These are phyloP conservation scores for Acer negundo DNA, from an alignment of 345 rosid species.

Conservation along the genomic window DNA sequence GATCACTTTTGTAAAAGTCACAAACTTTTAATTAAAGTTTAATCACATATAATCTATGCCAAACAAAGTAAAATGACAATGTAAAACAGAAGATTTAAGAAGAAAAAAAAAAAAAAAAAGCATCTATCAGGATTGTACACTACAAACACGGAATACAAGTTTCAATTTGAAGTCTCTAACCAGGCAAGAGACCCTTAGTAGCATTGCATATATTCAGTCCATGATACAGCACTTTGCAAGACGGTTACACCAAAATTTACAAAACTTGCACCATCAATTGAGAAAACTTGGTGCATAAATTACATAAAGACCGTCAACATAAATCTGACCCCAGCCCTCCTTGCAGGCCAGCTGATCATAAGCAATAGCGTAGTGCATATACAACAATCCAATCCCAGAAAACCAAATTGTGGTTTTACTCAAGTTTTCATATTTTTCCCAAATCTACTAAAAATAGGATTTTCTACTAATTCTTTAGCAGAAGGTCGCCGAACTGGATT, in stretches of 20 bases:
- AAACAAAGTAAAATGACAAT: no score
- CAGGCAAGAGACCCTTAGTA: no score
- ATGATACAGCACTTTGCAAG: constrained; percentile 1
- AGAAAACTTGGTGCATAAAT: constrained; percentile 33
- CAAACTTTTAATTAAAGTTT: no score
- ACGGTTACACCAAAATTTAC: constrained; percentile 22
- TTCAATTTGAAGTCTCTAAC: no score
- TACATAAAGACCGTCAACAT: background rate
- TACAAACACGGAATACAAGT: no score
- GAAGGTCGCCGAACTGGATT: constrained; percentile 76
- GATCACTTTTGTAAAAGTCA: no score
- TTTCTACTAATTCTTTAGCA: constrained; percentile 61
- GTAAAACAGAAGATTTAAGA: no score
- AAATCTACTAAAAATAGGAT: constrained; percentile 63
- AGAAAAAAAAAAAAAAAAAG: no score
- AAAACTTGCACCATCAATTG: constrained; percentile 30
- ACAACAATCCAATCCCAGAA: background rate
- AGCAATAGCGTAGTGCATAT: background rate
- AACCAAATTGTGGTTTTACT: background rate
- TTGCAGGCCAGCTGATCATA: background rate
- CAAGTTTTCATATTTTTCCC: constrained; percentile 28
- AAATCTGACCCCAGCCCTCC: background rate
- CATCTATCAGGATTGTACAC: no score
- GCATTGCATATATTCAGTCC: constrained; percentile 8
- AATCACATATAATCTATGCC: no score